Evolutionary conservation across 768 basidiomycete genomes (phyloP).

Genomic region (Suillus brevipes): DNA sequence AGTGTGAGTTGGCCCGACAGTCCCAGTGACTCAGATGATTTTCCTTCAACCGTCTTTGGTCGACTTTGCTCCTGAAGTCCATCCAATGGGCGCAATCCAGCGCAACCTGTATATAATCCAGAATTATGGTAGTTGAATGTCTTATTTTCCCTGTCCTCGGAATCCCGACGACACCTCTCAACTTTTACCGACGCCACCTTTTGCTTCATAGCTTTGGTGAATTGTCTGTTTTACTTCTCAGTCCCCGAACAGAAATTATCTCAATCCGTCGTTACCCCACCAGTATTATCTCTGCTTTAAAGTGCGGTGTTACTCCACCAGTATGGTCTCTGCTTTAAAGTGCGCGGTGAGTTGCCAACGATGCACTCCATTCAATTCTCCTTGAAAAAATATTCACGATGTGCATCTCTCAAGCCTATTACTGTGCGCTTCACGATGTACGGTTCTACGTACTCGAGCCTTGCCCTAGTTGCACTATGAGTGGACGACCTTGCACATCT

Average conservation of each 20-base stretch:
- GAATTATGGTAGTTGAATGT: not conserved
- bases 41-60: not conserved
- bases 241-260: not conserved
- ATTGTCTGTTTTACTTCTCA: not conserved
- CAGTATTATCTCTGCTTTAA: not conserved
- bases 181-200: not conserved
- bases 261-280: not conserved
- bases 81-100: not conserved
- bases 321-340: not conserved
- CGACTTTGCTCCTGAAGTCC: not conserved
- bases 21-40: not conserved
- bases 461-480: not conserved
- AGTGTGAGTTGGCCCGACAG: not conserved
- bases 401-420: conserved; percentile 6
- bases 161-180: not conserved
- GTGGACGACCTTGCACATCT: not conserved
- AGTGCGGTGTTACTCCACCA: too few relatives aligned
- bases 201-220: not conserved
- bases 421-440: conserved; percentile 5
- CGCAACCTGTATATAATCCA: not conserved
- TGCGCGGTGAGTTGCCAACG: not conserved
- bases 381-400: not conserved
- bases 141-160: not conserved
- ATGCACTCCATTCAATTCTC: not conserved
- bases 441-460: conserved; percentile 4